These are phyloP conservation scores for Naganishia randhawae DNA, from an alignment of 768 basidiomycete genomes.

Conservation along the genomic window DNA sequence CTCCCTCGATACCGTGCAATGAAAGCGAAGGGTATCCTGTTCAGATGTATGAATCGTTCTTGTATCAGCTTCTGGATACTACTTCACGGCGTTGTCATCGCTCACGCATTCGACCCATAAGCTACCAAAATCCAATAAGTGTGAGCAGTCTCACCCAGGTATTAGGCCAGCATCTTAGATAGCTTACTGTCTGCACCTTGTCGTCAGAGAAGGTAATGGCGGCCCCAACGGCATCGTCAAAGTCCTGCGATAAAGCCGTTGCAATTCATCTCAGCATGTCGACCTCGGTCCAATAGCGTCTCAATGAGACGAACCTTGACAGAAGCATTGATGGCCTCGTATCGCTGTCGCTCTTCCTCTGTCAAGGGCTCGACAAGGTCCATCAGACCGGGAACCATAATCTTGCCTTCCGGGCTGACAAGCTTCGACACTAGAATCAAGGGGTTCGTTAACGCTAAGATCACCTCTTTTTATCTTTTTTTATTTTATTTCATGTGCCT, in stretches of 20 bases:
- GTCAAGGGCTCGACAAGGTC: constrained; percentile 73
- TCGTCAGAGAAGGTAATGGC: constrained; percentile 69
- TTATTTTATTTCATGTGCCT: too few species aligned
- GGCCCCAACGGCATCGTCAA: constrained; percentile 72
- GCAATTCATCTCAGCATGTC: not conserved
- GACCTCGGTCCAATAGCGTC: not conserved
- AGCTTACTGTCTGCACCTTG: constrained; percentile 58
- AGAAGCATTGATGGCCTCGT: constrained; percentile 68
- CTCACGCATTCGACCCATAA: constrained; percentile 84
- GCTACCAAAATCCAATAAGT: constrained; percentile 40
- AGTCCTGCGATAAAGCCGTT: constrained; percentile 54
- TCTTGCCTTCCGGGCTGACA: constrained; percentile 71
- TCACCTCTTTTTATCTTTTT: too few species aligned
- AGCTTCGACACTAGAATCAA: constrained; percentile 64
- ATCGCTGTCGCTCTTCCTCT: constrained; percentile 70
- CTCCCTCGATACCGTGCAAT: constrained; percentile 92
- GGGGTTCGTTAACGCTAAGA: too few species aligned
- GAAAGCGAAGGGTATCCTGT: constrained; percentile 68
- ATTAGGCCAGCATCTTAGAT: not conserved
- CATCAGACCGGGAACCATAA: constrained; percentile 82
- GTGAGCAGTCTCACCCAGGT: constrained; percentile 28
- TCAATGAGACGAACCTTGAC: constrained; percentile 29
- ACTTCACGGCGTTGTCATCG: constrained; percentile 42
- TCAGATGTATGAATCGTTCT: not conserved
- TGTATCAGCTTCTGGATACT: not conserved